Percentiles rank a stretch among this genome's conserved stretches.
These are phyloP conservation scores for Apiospora arundinis DNA, from an alignment of 2,329 filamentous ascomycete species.

Conservation along the genomic window DNA sequence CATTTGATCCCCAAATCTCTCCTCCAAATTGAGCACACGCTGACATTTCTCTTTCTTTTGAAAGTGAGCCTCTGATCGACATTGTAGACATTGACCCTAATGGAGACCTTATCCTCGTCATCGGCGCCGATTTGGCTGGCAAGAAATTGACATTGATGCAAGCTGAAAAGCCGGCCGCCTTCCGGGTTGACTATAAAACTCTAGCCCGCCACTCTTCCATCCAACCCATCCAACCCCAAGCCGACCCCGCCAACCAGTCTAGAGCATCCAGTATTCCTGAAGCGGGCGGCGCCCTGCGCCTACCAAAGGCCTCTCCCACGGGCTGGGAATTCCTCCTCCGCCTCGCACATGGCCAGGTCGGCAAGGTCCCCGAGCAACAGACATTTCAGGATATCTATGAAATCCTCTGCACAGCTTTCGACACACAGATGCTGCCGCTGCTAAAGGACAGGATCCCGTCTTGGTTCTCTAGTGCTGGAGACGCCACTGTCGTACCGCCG, in stretches of 20 bases:
- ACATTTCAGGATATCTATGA: not conserved
- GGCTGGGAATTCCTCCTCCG: not conserved
- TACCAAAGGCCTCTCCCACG: not conserved
- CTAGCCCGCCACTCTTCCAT: not conserved
- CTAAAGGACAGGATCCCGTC: not conserved
- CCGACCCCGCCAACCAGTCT: too few species aligned
- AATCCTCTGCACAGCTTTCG: not conserved
- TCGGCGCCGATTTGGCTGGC: not conserved
- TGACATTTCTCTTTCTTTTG: not conserved
- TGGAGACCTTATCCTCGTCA: not conserved
- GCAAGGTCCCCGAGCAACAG: not conserved
- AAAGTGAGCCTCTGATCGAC: not conserved
- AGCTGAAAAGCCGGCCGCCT: not conserved
- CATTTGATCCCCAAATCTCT: not conserved
- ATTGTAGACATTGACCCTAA: not conserved
- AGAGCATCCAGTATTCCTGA: not conserved
- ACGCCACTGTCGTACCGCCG: too few species aligned
- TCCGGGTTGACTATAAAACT: not conserved
- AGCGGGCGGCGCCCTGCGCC: not conserved
- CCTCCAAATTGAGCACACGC: not conserved
- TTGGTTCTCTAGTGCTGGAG: not conserved
- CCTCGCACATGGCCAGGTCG: not conserved
- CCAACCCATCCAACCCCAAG: too few species aligned
- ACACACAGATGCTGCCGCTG: not conserved
- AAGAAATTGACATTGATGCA: too few species aligned